Evolutionary conservation across 345 rosid genomes (phyloP).

Genomic region (Ailanthus altissimus): DNA sequence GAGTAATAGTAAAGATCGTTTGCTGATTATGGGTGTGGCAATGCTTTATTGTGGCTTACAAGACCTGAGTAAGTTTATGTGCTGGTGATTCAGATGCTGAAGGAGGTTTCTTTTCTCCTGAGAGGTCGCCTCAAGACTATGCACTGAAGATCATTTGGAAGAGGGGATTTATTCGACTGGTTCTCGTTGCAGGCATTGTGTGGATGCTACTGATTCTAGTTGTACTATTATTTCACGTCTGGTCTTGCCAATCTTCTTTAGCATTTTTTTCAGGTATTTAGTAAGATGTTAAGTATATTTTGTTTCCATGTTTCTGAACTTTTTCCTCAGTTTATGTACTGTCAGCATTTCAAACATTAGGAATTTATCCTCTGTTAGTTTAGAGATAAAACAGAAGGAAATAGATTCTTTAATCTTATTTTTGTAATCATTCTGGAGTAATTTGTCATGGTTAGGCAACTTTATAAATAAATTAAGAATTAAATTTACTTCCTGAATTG

Average conservation of each 20-base stretch:
- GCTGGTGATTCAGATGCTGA: constrained; percentile 43
- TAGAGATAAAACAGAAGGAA: background rate
- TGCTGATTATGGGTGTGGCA: background rate
- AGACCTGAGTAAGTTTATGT: background rate
- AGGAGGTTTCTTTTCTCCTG: constrained; percentile 54
- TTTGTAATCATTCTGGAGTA: background rate
- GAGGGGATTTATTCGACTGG: constrained; percentile 71
- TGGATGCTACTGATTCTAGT: constrained; percentile 88
- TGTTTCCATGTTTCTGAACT: background rate
- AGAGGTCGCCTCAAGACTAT: constrained; percentile 50
- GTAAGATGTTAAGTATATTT: background rate
- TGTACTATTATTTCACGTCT: constrained; percentile 68
- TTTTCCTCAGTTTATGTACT: background rate
- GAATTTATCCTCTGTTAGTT: background rate
- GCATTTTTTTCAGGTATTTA: constrained; percentile 74
- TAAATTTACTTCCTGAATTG: background rate
- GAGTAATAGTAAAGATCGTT: background rate
- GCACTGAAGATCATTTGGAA: constrained; percentile 61
- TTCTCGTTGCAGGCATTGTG: constrained; percentile 73
- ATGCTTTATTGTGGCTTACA: background rate
- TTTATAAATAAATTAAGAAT: background rate
- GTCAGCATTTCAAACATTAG: background rate
- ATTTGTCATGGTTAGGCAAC: background rate
- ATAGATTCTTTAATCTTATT: background rate
- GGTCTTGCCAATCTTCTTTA: constrained; percentile 84